Base-by-base conservation (phyloP, 371 early-diverging fungal species). In the Circinella minor region DNA sequence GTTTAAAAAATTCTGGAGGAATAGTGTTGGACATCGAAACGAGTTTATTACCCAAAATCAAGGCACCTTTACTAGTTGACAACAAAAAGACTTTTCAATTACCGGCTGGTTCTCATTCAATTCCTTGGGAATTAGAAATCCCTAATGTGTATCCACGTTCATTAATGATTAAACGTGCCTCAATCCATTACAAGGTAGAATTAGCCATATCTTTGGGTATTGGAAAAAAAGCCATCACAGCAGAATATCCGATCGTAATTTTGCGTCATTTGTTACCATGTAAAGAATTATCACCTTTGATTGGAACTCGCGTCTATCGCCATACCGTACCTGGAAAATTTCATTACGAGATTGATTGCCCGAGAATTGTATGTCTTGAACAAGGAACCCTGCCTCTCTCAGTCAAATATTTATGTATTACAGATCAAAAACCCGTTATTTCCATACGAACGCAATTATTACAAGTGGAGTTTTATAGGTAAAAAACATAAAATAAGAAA, bases 271-370 rank as follows among this genome's bases (percentile, higher is more conserved):
- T 78, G 7, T 54, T 82, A 34, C 75, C 80, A 9, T 75, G 74
- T 59, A 77, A 78, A 68, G 78, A 79, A 60, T 37, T 78, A 3
- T 57, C 78, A 0, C 80, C 82, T 5, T 47, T 78, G 27, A 70
- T 80, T 27, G 82, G 78, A 66, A 72, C 82, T 11, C 76, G 70
- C 61, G 34, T 78, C 17, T 78, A 69, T 54, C 73, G 76, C 34
- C 70, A 73, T 38, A 82, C 82, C 6, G 67, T 82, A 10, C 75
- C 82, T 47, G 77, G 77, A 20, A 82, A 78, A 71, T 82, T 79
- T 43, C 82, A 82, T 62, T 82, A 76, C 34, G 82, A 82, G 47
- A 70, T 82, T 36, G 82, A 82, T 61, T 71, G 74, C 17, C 82
- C 82, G 13, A 77, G 74, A 20, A 70, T 80, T 18, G 63, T 80